These are phyloP conservation scores for Chaetomium globosum DNA, from an alignment of 2,329 filamentous ascomycete species.

Conservation along the genomic window DNA sequence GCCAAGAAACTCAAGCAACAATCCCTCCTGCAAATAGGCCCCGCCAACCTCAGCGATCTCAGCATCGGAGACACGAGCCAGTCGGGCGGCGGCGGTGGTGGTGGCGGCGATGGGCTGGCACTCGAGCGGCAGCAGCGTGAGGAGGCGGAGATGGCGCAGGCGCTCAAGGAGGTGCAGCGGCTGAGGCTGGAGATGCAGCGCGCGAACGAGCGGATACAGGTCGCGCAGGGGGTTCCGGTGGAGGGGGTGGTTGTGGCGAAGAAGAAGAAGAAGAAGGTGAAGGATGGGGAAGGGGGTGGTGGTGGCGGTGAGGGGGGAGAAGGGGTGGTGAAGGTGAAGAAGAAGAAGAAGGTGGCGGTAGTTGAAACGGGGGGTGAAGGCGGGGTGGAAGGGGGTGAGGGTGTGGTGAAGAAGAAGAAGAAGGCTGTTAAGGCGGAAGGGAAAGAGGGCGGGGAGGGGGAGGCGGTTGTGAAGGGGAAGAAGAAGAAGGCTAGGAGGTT, in stretches of 20 bases:
- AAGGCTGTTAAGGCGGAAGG: conserved; percentile 29
- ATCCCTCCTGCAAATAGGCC: conserved; percentile 79
- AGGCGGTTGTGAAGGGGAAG: conserved; percentile 36
- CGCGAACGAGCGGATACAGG: conserved; percentile 72
- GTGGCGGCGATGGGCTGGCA: conserved; percentile 48
- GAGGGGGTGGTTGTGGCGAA: conserved; percentile 69
- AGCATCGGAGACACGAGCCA: conserved; percentile 59
- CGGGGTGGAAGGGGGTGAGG: conserved; percentile 45
- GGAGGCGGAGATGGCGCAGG: conserved; percentile 84
- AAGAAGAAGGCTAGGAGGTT: conserved; percentile 36
- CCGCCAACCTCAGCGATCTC: conserved; percentile 74
- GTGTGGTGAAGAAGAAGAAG: conserved; percentile 37
- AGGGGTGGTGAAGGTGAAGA: conserved; percentile 38
- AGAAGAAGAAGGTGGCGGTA: conserved; percentile 34
- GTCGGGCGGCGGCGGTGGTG: conserved; percentile 38
- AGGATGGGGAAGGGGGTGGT: neutral
- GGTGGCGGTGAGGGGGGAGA: conserved; percentile 44
- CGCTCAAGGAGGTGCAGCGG: conserved; percentile 85
- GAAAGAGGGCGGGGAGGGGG: conserved; percentile 15
- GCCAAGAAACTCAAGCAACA: conserved; percentile 60
- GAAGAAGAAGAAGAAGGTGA: conserved; percentile 46
- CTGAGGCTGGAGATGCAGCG: conserved; percentile 87
- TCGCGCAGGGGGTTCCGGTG: conserved; percentile 66
- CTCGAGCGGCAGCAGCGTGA: conserved; percentile 71
- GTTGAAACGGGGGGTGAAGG: conserved; percentile 40